Evolutionary conservation across 177 flowering plant species (phyloP).

Genomic region (Telopea speciosissima): DNA sequence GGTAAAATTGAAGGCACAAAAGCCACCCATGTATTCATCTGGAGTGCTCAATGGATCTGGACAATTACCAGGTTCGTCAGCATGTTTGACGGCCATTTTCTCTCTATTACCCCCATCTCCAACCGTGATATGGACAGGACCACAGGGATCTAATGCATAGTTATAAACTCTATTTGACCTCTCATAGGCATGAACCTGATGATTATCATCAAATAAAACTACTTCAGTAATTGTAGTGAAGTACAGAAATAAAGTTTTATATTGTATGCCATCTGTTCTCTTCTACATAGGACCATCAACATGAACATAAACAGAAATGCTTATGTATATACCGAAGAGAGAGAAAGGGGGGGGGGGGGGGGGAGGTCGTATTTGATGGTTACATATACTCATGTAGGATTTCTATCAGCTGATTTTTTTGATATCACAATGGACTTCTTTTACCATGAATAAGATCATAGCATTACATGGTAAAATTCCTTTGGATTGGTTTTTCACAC

Average conservation of each 20-base stretch:
- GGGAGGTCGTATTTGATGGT: no score
- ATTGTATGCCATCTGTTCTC: no score
- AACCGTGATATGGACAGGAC: constrained; percentile 64
- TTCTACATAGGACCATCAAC: no score
- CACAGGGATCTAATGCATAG: constrained; percentile 79
- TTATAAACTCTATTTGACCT: constrained; percentile 78
- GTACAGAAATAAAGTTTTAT: no score
- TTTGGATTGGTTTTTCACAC: background rate
- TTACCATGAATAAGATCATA: no score
- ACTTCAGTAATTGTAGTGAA: background rate
- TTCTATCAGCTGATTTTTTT: background rate
- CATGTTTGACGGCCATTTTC: constrained; percentile 66
- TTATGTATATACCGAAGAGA: no score
- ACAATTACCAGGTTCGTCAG: constrained; percentile 84
- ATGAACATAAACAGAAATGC: no score
- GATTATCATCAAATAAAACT: background rate
- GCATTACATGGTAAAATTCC: background rate
- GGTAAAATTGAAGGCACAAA: constrained; percentile 68
- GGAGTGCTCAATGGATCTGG: constrained; percentile 61
- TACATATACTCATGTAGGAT: no score
- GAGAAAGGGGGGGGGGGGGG: no score
- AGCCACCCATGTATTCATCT: constrained; percentile 56
- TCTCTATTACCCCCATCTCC: constrained; percentile 96
- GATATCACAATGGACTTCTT: background rate
- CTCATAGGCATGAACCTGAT: constrained; percentile 91